Percentiles rank a stretch among this genome's conserved stretches.
Conservation (phyloP, 2,329 filamentous ascomycete genomes). For the Aureobasidium sp. region DNA sequence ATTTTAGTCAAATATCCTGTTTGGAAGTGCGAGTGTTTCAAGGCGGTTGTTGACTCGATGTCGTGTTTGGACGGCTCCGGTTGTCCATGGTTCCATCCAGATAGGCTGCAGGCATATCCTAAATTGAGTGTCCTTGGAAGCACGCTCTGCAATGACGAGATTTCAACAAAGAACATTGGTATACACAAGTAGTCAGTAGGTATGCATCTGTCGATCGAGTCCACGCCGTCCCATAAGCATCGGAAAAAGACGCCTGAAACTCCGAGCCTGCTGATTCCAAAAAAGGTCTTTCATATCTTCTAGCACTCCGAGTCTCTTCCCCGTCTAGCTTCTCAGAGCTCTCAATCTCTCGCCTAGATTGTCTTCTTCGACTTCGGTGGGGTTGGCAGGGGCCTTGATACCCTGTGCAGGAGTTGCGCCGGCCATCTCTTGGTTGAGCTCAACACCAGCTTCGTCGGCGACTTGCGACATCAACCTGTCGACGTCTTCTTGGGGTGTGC, state of each 20-base stretch:
- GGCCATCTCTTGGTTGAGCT: constrained; percentile 67
- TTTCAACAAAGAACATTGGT: background rate
- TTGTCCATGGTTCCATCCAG: too few species aligned
- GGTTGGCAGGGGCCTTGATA: constrained; percentile 45
- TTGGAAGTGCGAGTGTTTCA: too few species aligned
- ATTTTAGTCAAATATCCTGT: too few species aligned
- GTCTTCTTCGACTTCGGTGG: constrained; percentile 71
- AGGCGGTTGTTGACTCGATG: too few species aligned
- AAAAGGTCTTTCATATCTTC: background rate
- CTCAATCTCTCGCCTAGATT: constrained; percentile 54
- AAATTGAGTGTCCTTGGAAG: too few species aligned
- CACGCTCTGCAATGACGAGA: background rate
- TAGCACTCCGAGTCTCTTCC: background rate
- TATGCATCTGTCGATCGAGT: constrained; percentile 7
- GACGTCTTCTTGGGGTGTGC: constrained; percentile 73
- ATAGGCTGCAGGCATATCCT: too few species aligned
- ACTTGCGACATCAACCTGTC: constrained; percentile 78
- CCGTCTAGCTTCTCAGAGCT: constrained; percentile 39
- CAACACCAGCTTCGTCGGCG: constrained; percentile 79
- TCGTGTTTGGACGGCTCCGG: too few species aligned
- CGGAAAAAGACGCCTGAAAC: background rate
- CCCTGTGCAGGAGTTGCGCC: constrained; percentile 48
- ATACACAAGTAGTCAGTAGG: constrained; percentile 5
- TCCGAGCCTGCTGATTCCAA: background rate
- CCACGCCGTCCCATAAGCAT: constrained; percentile 5